Percentiles rank a stretch among this genome's conserved stretches.
phyloP scores from a whole-genome alignment of 1,284 basidiomycete species.

The Leccinum fuscescens region DNA sequence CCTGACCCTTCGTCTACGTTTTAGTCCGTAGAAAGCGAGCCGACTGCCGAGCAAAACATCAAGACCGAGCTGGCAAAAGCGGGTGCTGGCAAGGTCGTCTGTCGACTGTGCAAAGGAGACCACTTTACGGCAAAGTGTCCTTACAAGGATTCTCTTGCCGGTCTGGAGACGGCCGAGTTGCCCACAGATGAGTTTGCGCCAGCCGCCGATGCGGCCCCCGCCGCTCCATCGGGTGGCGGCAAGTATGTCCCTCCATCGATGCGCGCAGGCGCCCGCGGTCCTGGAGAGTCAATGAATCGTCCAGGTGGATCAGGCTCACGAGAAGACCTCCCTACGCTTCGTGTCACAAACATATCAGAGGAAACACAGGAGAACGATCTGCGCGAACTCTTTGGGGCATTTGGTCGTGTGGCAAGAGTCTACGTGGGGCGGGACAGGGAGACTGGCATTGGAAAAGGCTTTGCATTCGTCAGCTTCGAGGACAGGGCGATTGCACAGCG shows the following conservation, averaged over 20 bases:
- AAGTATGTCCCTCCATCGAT: slow-evolving; percentile 95
- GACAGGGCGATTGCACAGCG: slow-evolving; percentile 76
- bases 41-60: slow-evolving; percentile 66
- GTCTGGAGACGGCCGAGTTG: slow-evolving; percentile 62
- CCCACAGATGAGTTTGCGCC: slow-evolving; percentile 54
- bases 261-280: slow-evolving; percentile 69
- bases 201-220: slow-evolving; percentile 38
- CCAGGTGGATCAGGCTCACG: slow-evolving; percentile 46
- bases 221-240: slow-evolving; percentile 52
- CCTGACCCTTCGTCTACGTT: background rate
- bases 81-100: slow-evolving; percentile 87
- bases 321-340: slow-evolving; percentile 94
- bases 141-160: slow-evolving; percentile 91
- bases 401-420: slow-evolving; percentile 85
- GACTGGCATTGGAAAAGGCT: slow-evolving; percentile 94
- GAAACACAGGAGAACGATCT: slow-evolving; percentile 96
- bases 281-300: slow-evolving; percentile 82
- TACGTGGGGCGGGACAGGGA: slow-evolving; percentile 96
- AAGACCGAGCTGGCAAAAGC: slow-evolving; percentile 68
- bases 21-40: slow-evolving; percentile 63
- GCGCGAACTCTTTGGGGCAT: slow-evolving; percentile 83
- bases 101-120: slow-evolving; percentile 93
- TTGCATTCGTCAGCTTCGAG: slow-evolving; percentile 95
- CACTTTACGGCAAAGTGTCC: slow-evolving; percentile 99
- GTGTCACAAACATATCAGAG: slow-evolving; percentile 95